Percentiles rank a stretch among this genome's conserved stretches.
These are phyloP conservation scores for Lophiotrema nucula DNA, from an alignment of 495 filamentous ascomycete species.

Conservation along the genomic window DNA sequence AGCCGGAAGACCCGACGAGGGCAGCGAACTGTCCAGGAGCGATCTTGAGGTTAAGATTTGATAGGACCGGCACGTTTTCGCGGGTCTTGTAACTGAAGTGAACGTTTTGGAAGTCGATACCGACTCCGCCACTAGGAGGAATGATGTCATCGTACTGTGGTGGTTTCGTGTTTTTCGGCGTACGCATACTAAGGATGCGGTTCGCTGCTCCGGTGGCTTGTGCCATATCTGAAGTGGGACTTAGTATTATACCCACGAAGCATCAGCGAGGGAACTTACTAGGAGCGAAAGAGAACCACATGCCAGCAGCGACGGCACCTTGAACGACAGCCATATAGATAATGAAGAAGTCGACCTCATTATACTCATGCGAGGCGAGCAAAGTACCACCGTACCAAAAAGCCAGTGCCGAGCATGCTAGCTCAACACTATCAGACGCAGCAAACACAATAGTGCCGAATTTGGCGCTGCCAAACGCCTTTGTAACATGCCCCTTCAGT, in stretches of 20 bases:
- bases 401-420: slow-evolving; percentile 33
- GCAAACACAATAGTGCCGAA: slow-evolving; percentile 34
- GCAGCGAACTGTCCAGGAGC: slow-evolving; percentile 77
- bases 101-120: slow-evolving; percentile 72
- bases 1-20: slow-evolving; percentile 77
- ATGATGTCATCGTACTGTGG: slow-evolving; percentile 4
- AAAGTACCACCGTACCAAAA: slow-evolving; percentile 39
- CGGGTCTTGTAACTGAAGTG: slow-evolving; percentile 54
- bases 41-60: slow-evolving; percentile 67
- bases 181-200: slow-evolving; percentile 31
- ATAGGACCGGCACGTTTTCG: slow-evolving; percentile 58
- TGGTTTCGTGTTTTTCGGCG: neutral
- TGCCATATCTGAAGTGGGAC: slow-evolving; percentile 31
- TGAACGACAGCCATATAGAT: slow-evolving; percentile 37
- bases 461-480: slow-evolving; percentile 31
- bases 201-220: slow-evolving; percentile 33
- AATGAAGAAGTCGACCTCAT: slow-evolving; percentile 31
- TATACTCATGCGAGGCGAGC: slow-evolving; percentile 33
- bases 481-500: slow-evolving; percentile 22
- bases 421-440: slow-evolving; percentile 31
- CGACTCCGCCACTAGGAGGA: neutral
- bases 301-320: slow-evolving; percentile 33
- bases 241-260: neutral
- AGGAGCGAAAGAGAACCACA: slow-evolving; percentile 34
- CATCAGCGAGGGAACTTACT: slow-evolving; percentile 19